These are phyloP conservation scores for Candida berthetii DNA, from an alignment of 805 yeast genomes.

Conservation along the genomic window DNA sequence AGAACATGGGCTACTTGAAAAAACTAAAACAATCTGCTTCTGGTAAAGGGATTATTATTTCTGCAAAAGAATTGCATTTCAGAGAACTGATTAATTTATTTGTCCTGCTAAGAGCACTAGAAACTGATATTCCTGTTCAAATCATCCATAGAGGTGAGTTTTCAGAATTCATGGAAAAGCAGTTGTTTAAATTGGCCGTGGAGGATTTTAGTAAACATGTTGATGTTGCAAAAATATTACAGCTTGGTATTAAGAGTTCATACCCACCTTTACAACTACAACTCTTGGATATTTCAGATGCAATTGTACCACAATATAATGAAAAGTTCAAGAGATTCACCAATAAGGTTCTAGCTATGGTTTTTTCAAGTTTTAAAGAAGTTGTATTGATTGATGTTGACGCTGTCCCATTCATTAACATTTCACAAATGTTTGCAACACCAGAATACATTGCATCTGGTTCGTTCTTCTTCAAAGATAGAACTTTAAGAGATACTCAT, in stretches of 20 bases:
- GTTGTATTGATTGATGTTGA: slow-evolving; percentile 48
- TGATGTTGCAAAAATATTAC: slow-evolving; percentile 21
- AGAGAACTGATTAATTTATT: slow-evolving; percentile 25
- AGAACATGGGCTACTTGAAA: not conserved
- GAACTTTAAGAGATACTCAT: slow-evolving; percentile 30
- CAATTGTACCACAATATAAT: slow-evolving; percentile 20
- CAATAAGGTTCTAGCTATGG: slow-evolving; percentile 39
- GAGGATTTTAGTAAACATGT: slow-evolving; percentile 3
- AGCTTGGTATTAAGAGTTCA: no score
- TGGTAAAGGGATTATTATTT: slow-evolving; percentile 25
- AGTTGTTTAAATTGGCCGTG: slow-evolving; percentile 16
- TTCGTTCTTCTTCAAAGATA: slow-evolving; percentile 44
- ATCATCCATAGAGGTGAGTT: slow-evolving; percentile 22
- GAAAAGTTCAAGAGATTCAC: slow-evolving; percentile 33
- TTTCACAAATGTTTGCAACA: slow-evolving; percentile 31
- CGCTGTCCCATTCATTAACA: slow-evolving; percentile 36
- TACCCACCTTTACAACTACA: slow-evolving; percentile 19
- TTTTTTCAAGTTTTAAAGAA: slow-evolving; percentile 43
- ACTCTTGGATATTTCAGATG: slow-evolving; percentile 21
- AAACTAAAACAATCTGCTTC: not conserved
- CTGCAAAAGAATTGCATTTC: slow-evolving; percentile 22
- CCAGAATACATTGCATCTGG: slow-evolving; percentile 27
- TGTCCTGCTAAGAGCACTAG: slow-evolving; percentile 28
- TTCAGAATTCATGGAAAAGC: slow-evolving; percentile 22
- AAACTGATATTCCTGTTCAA: slow-evolving; percentile 24